Base-by-base conservation (phyloP, 2,329 filamentous ascomycete species). In the Magnaporthiopsis poae region DNA sequence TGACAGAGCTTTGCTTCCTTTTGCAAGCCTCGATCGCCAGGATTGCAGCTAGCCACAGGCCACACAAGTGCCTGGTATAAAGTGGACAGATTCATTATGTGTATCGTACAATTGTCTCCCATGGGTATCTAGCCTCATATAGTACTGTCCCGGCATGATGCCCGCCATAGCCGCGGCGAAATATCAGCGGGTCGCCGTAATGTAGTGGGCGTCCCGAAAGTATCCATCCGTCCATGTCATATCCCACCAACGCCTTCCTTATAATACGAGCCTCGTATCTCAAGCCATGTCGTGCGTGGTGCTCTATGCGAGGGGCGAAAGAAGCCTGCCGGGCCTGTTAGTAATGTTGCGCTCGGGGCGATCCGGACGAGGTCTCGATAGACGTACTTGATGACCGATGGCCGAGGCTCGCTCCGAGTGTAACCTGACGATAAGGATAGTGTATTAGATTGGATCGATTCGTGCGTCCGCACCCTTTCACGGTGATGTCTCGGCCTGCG, bases 351-450 rank as follows among this genome's bases (percentile, higher is more conserved):
- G 35, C 62, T 12, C 60, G 18, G 13, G 62, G 25, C 31, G n/a
- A 15, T n/a, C 4, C 8, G 52, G 59, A n/a, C 3, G 21, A n/a
- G 7, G 36, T 5, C 12, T 13, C n/a, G 59, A 33, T 46, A 3
- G 21, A 65, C 80, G 66, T 80, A 86, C 84, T 81, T 81, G 74
- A 86, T 86, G 72, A 84, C 74, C 12, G 91, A 89, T 66, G 95
- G 95, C 77, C 90, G 88, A 60, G 95, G 95, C 78, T 94, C 90
- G 83, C 93, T 98, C 78, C 91, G 90, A 66, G 94, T 96, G 82
- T 96, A 98, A 73, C 94, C 91, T 95, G 74, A 69, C 62, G 35
- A 13, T 2, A 56, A 18, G 39, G 0, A 21, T 13, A 25, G 13
- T 2, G 12, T 35, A 61, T 78, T 66, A 78, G 74, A 74, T 66